A percentile compares a stretch with the other conserved stretches of the same genome.
These are phyloP conservation scores for Aspergillus viridinutans DNA, from an alignment of 2,329 filamentous ascomycete genomes.

Conservation along the genomic window DNA sequence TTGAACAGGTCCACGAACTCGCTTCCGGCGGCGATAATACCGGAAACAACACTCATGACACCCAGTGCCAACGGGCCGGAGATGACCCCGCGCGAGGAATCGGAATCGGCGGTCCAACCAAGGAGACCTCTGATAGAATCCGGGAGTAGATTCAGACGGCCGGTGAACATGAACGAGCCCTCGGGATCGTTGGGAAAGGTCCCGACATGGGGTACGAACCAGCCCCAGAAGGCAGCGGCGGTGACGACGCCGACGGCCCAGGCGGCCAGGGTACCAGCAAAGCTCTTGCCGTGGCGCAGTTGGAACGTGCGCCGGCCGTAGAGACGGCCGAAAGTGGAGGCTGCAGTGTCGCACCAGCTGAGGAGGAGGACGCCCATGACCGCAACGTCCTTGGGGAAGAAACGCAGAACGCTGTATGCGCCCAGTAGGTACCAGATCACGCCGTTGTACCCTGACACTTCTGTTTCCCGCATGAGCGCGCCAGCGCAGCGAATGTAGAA, in stretches of 20 bases:
- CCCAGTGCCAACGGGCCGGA: constrained; percentile 69
- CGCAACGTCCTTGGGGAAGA: constrained; percentile 89
- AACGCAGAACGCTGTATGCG: constrained; percentile 77
- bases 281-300: constrained; percentile 80
- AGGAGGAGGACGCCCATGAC: constrained; percentile 85
- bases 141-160: constrained; percentile 65
- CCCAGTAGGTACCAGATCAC: constrained; percentile 96
- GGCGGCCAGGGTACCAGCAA: constrained; percentile 83
- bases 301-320: constrained; percentile 86
- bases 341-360: constrained; percentile 97
- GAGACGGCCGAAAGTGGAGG: constrained; percentile 85
- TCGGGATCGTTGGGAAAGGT: constrained; percentile 65
- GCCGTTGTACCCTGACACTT: constrained; percentile 91
- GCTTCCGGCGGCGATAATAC: constrained; percentile 81
- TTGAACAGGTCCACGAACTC: constrained; percentile 89
- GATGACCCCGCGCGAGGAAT: constrained; percentile 54
- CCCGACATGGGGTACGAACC: constrained; percentile 66
- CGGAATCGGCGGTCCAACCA: constrained; percentile 55
- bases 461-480: constrained; percentile 93
- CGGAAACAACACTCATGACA: constrained; percentile 79
- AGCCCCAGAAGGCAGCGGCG: constrained; percentile 83
- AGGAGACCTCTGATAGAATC: constrained; percentile 53
- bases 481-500: constrained; percentile 81
- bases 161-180: constrained; percentile 76
- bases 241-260: constrained; percentile 78